Evolutionary conservation across 768 basidiomycete genomes (phyloP), one percentile per base, ranked within the genome.

Genomic region (Tephrocybe sp.): DNA sequence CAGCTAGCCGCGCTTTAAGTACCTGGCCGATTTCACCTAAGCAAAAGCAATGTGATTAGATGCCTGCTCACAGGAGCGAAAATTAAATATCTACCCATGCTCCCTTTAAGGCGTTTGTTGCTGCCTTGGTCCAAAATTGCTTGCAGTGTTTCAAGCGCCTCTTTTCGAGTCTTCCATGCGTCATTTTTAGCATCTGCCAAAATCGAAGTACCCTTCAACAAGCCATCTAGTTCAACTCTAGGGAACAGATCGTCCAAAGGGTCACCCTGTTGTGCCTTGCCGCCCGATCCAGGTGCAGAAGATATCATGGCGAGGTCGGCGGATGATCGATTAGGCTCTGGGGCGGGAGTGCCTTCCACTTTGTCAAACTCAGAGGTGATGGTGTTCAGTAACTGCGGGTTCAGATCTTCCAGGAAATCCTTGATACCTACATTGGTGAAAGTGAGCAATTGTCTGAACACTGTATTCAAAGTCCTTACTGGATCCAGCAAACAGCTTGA

Each of bases 111-210:
- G 14, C 97, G 85, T 62, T 96, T 96, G 67, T 98, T 98, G 37
- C 82, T 77, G 44, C 91, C 90, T 69, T 93, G 88, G 62, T 98
- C 95, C 28, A 99, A 71, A 51, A 93, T 79, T 0, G 81, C 84
- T 62, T 92, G 88, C 15, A 98, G 67, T 0, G 76, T 73, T 67
- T 98, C 97, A 51, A 98, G 75, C 3, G 91, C 94, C 62, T 98
- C 96, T 66, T 99, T 99, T 71, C 95, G 88, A 1, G 83, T 84
- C 73, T 98, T 98, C 96, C 96, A 99, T 0, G 93, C 86, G 57
- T 96, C 95, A 59, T 86, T 96, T 72, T 92, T 94, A 9, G 86
- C 77, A 60, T 93, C 92, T 2, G 84, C 76, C 14, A 97, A 69
- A 41, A 95, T 87, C 4, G 85, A 84, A 0, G 92, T 92, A 20